phyloP scores from a whole-genome alignment of 192 early-diverging fungal genomes.

The Chytriomyces sp. region DNA sequence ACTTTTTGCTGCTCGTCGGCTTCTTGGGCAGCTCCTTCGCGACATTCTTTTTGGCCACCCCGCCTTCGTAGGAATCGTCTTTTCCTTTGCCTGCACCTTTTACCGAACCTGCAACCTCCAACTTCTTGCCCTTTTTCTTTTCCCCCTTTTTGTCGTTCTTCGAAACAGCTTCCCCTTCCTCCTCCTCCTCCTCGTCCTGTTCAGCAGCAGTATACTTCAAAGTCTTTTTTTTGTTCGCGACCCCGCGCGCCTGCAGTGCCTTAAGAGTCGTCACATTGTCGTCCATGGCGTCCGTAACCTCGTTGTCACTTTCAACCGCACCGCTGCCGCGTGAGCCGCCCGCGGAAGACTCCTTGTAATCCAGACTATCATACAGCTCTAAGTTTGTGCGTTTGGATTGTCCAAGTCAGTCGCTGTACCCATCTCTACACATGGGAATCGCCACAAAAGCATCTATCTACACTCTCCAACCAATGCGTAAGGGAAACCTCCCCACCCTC shows the following conservation, averaged over 20 bases:
- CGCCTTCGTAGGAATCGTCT: background rate
- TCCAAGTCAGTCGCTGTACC: no score
- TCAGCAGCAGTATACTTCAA: background rate
- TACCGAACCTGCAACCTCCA: background rate
- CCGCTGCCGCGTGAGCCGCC: background rate
- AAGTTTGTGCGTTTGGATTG: no score
- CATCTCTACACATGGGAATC: no score
- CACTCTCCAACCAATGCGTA: no score
- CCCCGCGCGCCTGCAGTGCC: conserved; percentile 3
- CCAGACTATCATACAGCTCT: conserved; percentile 12
- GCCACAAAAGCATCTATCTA: no score
- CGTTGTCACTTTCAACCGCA: background rate
- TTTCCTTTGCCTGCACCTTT: background rate
- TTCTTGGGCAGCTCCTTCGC: background rate
- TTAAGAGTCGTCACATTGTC: conserved; percentile 10
- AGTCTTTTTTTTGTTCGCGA: no score
- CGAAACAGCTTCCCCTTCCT: no score
- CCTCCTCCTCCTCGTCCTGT: conserved; percentile 1
- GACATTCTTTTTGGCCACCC: background rate
- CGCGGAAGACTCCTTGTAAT: background rate
- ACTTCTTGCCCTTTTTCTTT: background rate
- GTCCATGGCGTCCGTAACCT: background rate
- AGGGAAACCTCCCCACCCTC: no score
- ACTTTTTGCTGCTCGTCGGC: background rate
- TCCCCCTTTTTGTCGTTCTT: background rate